Percentiles rank a stretch among this genome's conserved stretches.
phyloP scores from a whole-genome alignment of 768 basidiomycete genomes.

The Lentinula boryana region DNA sequence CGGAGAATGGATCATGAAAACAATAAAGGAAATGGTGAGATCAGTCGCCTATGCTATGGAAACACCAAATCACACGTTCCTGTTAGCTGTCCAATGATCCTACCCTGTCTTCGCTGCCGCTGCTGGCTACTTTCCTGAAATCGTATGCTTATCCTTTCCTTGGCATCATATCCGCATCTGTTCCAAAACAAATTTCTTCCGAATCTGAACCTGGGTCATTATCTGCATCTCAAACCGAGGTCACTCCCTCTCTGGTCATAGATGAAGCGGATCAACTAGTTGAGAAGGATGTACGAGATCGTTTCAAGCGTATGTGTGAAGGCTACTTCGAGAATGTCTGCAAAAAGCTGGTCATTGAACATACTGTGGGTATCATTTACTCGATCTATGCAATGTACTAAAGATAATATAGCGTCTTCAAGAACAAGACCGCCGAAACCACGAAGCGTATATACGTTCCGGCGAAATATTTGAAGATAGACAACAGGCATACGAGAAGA shows the following conservation, averaged over 20 bases:
- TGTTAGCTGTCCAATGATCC: constrained; percentile 83
- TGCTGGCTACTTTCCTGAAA: constrained; percentile 90
- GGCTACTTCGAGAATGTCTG: constrained; percentile 88
- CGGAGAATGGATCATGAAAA: constrained; percentile 88
- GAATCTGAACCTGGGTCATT: constrained; percentile 52
- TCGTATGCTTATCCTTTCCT: constrained; percentile 86
- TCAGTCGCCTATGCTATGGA: constrained; percentile 5
- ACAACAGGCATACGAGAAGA: constrained; percentile 98
- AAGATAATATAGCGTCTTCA: constrained; percentile 65
- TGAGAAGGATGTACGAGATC: constrained; percentile 78
- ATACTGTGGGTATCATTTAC: constrained; percentile 52
- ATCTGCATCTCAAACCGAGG: constrained; percentile 29
- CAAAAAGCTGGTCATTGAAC: constrained; percentile 89
- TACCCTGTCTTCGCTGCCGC: constrained; percentile 77
- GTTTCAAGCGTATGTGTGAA: constrained; percentile 90
- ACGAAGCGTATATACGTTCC: constrained; percentile 98
- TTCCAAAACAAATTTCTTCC: constrained; percentile 53
- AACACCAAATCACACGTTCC: constrained; percentile 9
- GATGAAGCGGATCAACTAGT: constrained; percentile 31
- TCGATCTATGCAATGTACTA: not conserved
- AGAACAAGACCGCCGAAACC: constrained; percentile 95
- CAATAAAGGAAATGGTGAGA: constrained; percentile 76
- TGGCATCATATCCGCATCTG: constrained; percentile 54
- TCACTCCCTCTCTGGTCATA: constrained; percentile 18
- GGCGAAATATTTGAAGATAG: constrained; percentile 99